These are phyloP conservation scores for Monilinia vaccinii-corymbosi DNA, from an alignment of 2,329 filamentous ascomycete genomes.

Conservation along the genomic window DNA sequence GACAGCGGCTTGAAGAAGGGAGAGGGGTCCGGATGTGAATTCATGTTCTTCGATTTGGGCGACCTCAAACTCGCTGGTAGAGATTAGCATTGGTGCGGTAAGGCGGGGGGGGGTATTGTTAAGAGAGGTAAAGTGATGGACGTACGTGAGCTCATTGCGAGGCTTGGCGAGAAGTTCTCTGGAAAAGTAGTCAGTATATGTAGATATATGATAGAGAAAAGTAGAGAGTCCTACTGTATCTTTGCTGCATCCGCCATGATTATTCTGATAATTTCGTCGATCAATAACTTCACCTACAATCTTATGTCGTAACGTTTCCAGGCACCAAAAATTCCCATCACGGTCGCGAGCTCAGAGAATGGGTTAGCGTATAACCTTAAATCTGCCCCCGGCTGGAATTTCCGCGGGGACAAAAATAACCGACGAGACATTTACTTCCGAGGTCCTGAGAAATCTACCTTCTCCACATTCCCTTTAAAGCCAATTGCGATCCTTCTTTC, in stretches of 20 bases:
- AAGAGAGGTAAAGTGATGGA: slow-evolving; percentile 24
- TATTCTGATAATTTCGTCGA: slow-evolving; percentile 20
- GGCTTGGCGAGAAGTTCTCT: slow-evolving; percentile 87
- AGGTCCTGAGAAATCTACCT: slow-evolving; percentile 6
- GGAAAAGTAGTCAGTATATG: slow-evolving; percentile 20
- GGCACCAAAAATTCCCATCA: slow-evolving; percentile 18
- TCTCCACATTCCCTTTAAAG: slow-evolving; percentile 14
- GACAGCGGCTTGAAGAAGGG: slow-evolving; percentile 93
- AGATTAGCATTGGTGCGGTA: slow-evolving; percentile 16
- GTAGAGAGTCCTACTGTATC: slow-evolving; percentile 49
- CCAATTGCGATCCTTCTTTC: slow-evolving; percentile 19
- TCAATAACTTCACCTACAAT: background rate
- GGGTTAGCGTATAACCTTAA: slow-evolving; percentile 20
- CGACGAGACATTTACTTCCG: slow-evolving; percentile 10
- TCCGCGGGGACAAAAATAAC: slow-evolving; percentile 9
- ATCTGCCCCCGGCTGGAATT: slow-evolving; percentile 4
- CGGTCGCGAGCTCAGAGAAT: slow-evolving; percentile 11
- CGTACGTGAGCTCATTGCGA: slow-evolving; percentile 83
- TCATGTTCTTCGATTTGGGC: slow-evolving; percentile 72
- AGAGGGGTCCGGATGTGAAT: slow-evolving; percentile 72
- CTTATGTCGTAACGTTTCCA: slow-evolving; percentile 12
- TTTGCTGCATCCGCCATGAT: slow-evolving; percentile 58
- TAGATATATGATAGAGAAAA: background rate
- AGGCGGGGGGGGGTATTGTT: slow-evolving; percentile 15
- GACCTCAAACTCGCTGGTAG: slow-evolving; percentile 75